A percentile compares a stretch with the other conserved stretches of the same genome.
Conservation (phyloP, 2,329 filamentous ascomycete genomes). For the Diaporthe aspalathi region DNA sequence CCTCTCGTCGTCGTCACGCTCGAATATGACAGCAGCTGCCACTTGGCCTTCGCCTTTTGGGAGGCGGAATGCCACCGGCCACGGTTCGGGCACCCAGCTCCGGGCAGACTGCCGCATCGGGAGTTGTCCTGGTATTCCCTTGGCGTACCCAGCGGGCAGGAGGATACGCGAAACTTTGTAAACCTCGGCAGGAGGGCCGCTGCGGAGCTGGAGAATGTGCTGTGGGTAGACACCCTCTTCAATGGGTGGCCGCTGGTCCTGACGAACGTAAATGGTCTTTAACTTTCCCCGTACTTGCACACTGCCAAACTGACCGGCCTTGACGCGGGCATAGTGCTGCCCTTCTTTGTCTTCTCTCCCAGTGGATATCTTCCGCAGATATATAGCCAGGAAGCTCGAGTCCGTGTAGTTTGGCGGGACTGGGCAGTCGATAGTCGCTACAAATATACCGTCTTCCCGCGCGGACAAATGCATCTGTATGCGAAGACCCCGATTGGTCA, state of each 20-base stretch:
- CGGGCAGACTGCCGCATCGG: conserved; percentile 21
- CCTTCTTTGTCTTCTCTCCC: conserved; percentile 35
- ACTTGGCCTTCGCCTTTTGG: conserved; percentile 21
- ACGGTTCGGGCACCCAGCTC: conserved; percentile 13
- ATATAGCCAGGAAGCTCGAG: conserved; percentile 46
- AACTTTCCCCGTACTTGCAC: conserved; percentile 41
- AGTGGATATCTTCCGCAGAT: conserved; percentile 45
- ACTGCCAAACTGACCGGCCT: conserved; percentile 40
- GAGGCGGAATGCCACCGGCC: conserved; percentile 20
- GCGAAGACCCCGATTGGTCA: conserved; percentile 46
- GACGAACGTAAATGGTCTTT: conserved; percentile 46
- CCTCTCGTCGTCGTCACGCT: conserved; percentile 27
- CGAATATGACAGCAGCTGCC: conserved; percentile 8
- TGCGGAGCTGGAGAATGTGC: conserved; percentile 41
- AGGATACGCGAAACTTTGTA: conserved; percentile 20
- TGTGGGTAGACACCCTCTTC: conserved; percentile 42
- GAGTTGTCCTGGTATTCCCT: background rate
- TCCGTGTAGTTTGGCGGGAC: conserved; percentile 46
- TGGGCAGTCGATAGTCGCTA: conserved; percentile 49
- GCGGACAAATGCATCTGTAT: conserved; percentile 44
- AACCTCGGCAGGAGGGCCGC: conserved; percentile 32
- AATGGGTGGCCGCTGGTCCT: conserved; percentile 40
- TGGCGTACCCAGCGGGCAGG: background rate
- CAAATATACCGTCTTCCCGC: conserved; percentile 40
- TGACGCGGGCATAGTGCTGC: conserved; percentile 45